phyloP scores from a whole-genome alignment of 306 rosid genomes.

The Begonia loranthoides region DNA sequence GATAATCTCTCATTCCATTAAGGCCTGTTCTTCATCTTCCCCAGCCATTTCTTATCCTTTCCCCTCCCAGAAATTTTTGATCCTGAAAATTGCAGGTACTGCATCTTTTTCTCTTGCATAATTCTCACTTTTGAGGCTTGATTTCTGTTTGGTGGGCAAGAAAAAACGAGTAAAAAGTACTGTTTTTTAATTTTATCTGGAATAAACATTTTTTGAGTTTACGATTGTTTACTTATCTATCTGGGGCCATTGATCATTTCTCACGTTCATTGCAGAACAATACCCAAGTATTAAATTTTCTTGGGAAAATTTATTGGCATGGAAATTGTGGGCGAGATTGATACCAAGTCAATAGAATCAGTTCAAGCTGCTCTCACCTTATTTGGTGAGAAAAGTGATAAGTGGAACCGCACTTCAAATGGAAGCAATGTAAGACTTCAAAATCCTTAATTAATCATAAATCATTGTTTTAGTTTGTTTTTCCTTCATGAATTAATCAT shows the following conservation, averaged over 20 bases:
- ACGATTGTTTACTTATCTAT: background rate
- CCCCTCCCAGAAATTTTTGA: slow-evolving; percentile 1
- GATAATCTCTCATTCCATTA: background rate
- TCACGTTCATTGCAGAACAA: background rate
- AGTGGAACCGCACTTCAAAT: slow-evolving; percentile 15
- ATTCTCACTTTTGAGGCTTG: background rate
- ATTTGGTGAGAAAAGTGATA: slow-evolving; percentile 51
- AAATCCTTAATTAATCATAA: background rate
- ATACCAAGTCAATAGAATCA: slow-evolving; percentile 66
- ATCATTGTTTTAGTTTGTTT: background rate
- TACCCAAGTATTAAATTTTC: background rate
- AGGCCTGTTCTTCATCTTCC: background rate
- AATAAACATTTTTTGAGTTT: background rate
- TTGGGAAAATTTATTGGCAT: slow-evolving; percentile 5
- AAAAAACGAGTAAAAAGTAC: background rate
- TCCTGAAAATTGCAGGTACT: slow-evolving; percentile 8
- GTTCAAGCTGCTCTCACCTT: slow-evolving; percentile 49
- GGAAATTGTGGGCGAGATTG: slow-evolving; percentile 55
- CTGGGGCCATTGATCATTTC: background rate
- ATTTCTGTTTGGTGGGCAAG: slow-evolving; percentile 4
- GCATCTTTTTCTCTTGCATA: background rate
- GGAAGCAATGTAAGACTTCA: slow-evolving; percentile 35
- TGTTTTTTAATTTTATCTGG: background rate
- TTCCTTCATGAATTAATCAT: background rate
- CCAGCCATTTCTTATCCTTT: slow-evolving; percentile 1